Base-by-base conservation (phyloP, 371 early-diverging fungal genomes). In the Zancudomyces culisetae region DNA sequence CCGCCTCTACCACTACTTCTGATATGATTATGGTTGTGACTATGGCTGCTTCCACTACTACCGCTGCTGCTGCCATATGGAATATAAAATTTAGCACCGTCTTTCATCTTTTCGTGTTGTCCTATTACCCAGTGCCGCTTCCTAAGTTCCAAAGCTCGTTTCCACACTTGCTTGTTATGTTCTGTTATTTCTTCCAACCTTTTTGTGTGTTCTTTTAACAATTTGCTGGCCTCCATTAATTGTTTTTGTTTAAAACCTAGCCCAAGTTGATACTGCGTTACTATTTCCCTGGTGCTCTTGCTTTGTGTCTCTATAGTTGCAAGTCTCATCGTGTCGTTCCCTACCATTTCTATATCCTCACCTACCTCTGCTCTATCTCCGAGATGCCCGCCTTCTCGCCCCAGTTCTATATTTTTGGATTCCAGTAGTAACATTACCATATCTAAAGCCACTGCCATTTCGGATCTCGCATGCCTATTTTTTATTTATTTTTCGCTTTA, bases 371-470 rank as follows among this genome's bases (percentile, higher is more conserved):
- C n/a, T n/a, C n/a, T n/a, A n/a, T n/a, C n/a, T n/a, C n/a, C n/a
- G n/a, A n/a, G n/a, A 10, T 35, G 35, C 15, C 15, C 15, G 15
- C 35, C 35, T 15, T 35, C 35, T 35, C 35, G 35, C 10, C 35
- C 35, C 35, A 35, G 35, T 15, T 35, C 15, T 35, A 15, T 35
- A 35, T 35, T 35, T 35, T 35, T 35, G 6, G 35, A 35, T 35
- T 35, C 35, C 35, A 35, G 6, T 15, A 35, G 15, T 10, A 21
- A 21, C 19, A 43, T 43, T 43, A 43, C 24, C 24, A 43, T 19
- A 43, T 43, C 43, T 24, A 43, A 43, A 12, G 43, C 43, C 6
- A 43, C 43, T 10, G 43, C 43, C 43, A 43, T 43, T 43, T 43
- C 43, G 8, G 43, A 43, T 43, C 43, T n/a, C 19, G 43, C 43